Evolutionary conservation across 2,329 filamentous ascomycete species (phyloP).

Genomic region (Fusarium musae): DNA sequence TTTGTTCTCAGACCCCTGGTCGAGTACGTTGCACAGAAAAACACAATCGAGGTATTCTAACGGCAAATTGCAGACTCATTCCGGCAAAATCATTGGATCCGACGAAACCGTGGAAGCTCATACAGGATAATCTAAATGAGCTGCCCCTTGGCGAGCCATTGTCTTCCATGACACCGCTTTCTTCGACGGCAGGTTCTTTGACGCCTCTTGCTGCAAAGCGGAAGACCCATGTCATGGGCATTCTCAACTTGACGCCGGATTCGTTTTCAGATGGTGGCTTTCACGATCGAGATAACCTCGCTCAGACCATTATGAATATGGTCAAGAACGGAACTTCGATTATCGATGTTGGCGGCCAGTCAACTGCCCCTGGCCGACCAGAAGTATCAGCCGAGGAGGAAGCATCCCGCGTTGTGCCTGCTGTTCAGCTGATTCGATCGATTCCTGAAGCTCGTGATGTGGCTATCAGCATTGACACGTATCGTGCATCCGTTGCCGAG

Average conservation of each 20-base stretch:
- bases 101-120: conserved; percentile 67
- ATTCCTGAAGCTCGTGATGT: conserved; percentile 70
- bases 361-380: conserved; percentile 80
- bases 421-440: conserved; percentile 77
- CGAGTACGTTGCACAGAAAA: conserved; percentile 64
- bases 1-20: conserved; percentile 91
- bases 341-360: conserved; percentile 93
- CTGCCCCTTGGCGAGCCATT: conserved; percentile 63
- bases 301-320: conserved; percentile 68
- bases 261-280: conserved; percentile 93
- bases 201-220: conserved; percentile 68
- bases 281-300: conserved; percentile 66
- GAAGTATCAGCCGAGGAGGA: conserved; percentile 80
- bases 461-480: conserved; percentile 92
- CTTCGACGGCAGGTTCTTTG: conserved; percentile 60
- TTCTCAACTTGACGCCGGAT: conserved; percentile 93
- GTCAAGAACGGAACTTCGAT: conserved; percentile 80
- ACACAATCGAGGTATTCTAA: neutral
- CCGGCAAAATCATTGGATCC: conserved; percentile 64
- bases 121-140: conserved; percentile 70
- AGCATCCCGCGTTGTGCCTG: conserved; percentile 79
- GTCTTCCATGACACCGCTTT: conserved; percentile 69
- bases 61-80: conserved; percentile 58
- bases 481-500: conserved; percentile 84
- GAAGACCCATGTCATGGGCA: conserved; percentile 87